phyloP scores from a whole-genome alignment of 805 yeast genomes.

The Ogataea zsoltii region DNA sequence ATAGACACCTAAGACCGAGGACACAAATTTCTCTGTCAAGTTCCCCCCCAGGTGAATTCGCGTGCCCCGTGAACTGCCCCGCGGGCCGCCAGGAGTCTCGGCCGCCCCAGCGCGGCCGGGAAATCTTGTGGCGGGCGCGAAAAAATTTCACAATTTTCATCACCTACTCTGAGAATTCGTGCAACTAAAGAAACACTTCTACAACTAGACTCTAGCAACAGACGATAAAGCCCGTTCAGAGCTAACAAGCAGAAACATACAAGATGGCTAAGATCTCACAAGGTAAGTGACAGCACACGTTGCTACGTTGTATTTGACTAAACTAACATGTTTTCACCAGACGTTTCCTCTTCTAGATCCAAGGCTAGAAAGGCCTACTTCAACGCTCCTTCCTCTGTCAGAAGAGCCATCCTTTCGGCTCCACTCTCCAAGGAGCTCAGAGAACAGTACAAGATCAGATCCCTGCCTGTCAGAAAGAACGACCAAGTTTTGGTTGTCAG shows the following conservation, averaged over 20 bases:
- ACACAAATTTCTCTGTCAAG: not conserved
- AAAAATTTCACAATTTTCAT: slow-evolving; percentile 7
- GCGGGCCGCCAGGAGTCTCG: not conserved
- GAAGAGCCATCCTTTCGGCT: slow-evolving; percentile 95
- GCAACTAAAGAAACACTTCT: not conserved
- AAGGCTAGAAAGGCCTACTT: slow-evolving; percentile 99
- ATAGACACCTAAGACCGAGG: not conserved
- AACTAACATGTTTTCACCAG: slow-evolving; percentile 38
- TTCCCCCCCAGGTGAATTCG: not conserved
- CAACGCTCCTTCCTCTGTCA: slow-evolving; percentile 93
- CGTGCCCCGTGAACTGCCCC: not conserved
- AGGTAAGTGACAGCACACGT: slow-evolving; percentile 27
- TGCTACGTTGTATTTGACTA: not conserved
- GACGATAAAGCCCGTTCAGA: slow-evolving; percentile 2
- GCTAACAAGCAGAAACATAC: slow-evolving; percentile 9
- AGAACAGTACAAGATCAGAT: slow-evolving; percentile 92
- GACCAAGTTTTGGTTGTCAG: slow-evolving; percentile 95
- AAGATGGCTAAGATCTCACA: slow-evolving; percentile 39
- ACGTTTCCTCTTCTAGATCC: slow-evolving; percentile 99
- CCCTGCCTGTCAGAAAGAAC: slow-evolving; percentile 97
- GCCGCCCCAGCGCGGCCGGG: too few relatives aligned
- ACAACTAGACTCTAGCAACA: not conserved
- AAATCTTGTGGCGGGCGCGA: not conserved
- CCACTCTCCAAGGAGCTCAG: slow-evolving; percentile 99
- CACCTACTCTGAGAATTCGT: slow-evolving; percentile 1